phyloP scores from a whole-genome alignment of 495 filamentous ascomycete genomes.

The Massariosphaeria phaeospora region DNA sequence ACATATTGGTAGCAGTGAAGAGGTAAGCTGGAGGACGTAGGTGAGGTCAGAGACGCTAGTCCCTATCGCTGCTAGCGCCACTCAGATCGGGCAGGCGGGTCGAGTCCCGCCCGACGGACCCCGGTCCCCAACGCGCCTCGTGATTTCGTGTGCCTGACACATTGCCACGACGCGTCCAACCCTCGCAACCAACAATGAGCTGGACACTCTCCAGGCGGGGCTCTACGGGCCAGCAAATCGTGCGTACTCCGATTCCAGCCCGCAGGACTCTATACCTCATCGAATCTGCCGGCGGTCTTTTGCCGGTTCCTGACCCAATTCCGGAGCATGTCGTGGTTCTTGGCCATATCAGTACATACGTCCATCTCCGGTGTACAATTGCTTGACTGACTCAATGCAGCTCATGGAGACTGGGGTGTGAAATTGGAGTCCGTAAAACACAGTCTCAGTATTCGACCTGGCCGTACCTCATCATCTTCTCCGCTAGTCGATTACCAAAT shows the following conservation, averaged over 20 bases:
- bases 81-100: too few relatives aligned
- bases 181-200: neutral
- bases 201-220: too few relatives aligned
- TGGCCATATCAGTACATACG: slow-evolving; percentile 17
- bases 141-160: neutral
- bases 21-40: too few relatives aligned
- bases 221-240: too few relatives aligned
- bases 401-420: slow-evolving; percentile 8
- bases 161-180: neutral
- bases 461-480: too few relatives aligned
- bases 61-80: neutral
- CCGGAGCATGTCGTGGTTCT: neutral
- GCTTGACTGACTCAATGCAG: slow-evolving; percentile 6
- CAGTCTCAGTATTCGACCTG: slow-evolving; percentile 3
- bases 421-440: slow-evolving; percentile 18
- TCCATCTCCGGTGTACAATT: neutral
- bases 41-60: neutral
- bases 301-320: too few relatives aligned
- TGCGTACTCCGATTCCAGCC: too few relatives aligned
- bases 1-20: too few relatives aligned
- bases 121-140: neutral
- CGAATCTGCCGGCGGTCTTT: too few relatives aligned
- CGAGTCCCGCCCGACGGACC: neutral
- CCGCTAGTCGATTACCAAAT: too few relatives aligned
- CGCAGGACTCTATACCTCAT: too few relatives aligned